A percentile compares a stretch with the other conserved stretches of the same genome.
phyloP scores from a whole-genome alignment of 805 yeast genomes.

The Cyberlindnera samutprakarnensis region DNA sequence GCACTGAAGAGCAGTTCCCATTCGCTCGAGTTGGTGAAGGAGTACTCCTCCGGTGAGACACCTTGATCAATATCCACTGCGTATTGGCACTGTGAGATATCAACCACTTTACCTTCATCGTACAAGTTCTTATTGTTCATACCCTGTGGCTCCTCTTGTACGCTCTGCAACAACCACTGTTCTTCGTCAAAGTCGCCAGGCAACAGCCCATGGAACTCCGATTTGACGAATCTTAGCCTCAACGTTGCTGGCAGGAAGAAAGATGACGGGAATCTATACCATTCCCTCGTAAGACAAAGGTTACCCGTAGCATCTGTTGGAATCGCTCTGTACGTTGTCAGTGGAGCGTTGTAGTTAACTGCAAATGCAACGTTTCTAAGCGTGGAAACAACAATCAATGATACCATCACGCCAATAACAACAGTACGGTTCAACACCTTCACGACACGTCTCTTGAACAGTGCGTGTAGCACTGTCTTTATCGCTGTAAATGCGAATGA shows the following conservation, averaged over 20 bases:
- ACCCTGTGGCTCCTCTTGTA: conserved; percentile 46
- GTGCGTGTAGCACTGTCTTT: conserved; percentile 4
- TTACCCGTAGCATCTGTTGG: conserved; percentile 31
- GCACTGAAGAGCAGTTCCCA: conserved; percentile 38
- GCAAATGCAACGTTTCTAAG: conserved; percentile 55
- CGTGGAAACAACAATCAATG: conserved; percentile 27
- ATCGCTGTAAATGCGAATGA: conserved; percentile 4
- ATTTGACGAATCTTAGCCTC: conserved; percentile 59
- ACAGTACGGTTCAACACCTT: not conserved
- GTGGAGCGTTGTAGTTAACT: conserved; percentile 67
- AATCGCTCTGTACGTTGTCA: conserved; percentile 44
- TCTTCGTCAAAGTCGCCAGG: conserved; percentile 79
- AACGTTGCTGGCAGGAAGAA: conserved; percentile 63
- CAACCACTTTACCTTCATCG: conserved; percentile 48
- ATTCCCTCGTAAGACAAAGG: conserved; percentile 89
- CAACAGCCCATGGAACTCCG: conserved; percentile 79
- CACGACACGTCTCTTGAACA: conserved; percentile 3
- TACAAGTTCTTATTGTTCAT: conserved; percentile 74
- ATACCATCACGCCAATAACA: not conserved
- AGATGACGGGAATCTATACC: conserved; percentile 90
- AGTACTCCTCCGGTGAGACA: conserved; percentile 15
- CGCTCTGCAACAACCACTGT: conserved; percentile 21
- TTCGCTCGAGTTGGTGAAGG: conserved; percentile 10
- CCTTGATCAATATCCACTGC: conserved; percentile 56
- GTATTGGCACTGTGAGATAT: conserved; percentile 53